These are phyloP conservation scores for Mesembryanthemum crystallinum DNA, from an alignment of 148 eudicot genomes.

Conservation along the genomic window DNA sequence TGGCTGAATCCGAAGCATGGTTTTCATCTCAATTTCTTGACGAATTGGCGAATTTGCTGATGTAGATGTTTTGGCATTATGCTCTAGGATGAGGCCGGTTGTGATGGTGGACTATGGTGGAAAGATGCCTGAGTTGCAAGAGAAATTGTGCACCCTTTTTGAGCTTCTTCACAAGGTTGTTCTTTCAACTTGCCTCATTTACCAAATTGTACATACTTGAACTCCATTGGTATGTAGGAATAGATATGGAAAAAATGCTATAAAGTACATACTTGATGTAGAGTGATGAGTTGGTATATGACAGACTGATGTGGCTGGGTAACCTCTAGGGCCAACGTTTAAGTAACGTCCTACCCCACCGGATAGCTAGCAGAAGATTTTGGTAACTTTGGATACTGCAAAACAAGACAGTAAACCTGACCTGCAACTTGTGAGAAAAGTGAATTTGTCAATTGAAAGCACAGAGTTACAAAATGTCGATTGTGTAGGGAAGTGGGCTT, in stretches of 20 bases:
- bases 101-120: constrained; percentile 99
- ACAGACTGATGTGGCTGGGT: too few relatives aligned
- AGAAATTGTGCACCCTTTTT: constrained; percentile 54
- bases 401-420: neutral
- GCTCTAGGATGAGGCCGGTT: constrained; percentile 86
- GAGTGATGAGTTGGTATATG: neutral
- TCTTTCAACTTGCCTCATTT: neutral
- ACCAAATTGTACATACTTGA: neutral
- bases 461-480: neutral
- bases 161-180: constrained; percentile 60
- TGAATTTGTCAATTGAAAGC: neutral
- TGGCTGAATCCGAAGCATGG: neutral
- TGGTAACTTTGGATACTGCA: neutral
- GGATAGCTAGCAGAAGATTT: neutral
- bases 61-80: constrained; percentile 79
- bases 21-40: neutral
- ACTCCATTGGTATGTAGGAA: neutral
- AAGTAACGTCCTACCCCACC: too few relatives aligned
- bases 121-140: constrained; percentile 89
- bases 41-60: constrained; percentile 10
- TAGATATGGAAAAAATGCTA: neutral
- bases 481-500: neutral
- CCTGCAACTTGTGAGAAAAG: neutral
- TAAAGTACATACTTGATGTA: neutral
- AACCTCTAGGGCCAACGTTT: too few relatives aligned